Evolutionary conservation across 2,329 filamentous ascomycete genomes (phyloP).

Genomic region (Fusarium sp.): DNA sequence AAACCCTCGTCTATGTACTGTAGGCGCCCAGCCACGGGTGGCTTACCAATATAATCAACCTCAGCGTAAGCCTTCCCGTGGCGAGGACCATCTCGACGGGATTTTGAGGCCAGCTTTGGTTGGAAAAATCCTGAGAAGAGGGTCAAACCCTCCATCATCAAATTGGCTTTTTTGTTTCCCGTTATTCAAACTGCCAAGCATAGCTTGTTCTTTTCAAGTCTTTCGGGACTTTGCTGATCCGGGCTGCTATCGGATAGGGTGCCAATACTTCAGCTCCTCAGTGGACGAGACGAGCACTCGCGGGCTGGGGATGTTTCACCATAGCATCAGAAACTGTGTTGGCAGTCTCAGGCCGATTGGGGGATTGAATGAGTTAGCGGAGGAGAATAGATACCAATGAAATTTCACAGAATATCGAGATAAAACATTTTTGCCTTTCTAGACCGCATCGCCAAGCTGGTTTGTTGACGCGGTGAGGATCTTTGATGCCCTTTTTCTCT

Average conservation of each 20-base stretch:
- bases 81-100: conserved; percentile 13
- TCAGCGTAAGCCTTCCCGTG: conserved; percentile 18
- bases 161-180: conserved; percentile 18
- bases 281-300: conserved; percentile 16
- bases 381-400: conserved; percentile 26
- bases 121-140: conserved; percentile 20
- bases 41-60: conserved; percentile 28
- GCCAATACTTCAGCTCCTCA: conserved; percentile 24
- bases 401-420: conserved; percentile 9
- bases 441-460: not conserved
- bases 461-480: conserved; percentile 7
- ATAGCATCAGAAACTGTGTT: conserved; percentile 32
- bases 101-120: conserved; percentile 30
- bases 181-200: conserved; percentile 30
- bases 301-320: conserved; percentile 34
- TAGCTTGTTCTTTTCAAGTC: conserved; percentile 6
- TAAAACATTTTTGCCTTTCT: not conserved
- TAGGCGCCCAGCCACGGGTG: conserved; percentile 25
- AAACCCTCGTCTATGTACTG: conserved; percentile 25
- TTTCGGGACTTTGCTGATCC: conserved; percentile 25
- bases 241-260: conserved; percentile 31
- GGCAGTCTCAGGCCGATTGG: conserved; percentile 27
- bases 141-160: conserved; percentile 30
- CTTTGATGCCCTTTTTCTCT: conserved; percentile 2
- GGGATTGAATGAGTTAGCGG: conserved; percentile 11